Conservation (phyloP, 2,329 filamentous ascomycete species). For the Arthrobotrys musiformis region DNA sequence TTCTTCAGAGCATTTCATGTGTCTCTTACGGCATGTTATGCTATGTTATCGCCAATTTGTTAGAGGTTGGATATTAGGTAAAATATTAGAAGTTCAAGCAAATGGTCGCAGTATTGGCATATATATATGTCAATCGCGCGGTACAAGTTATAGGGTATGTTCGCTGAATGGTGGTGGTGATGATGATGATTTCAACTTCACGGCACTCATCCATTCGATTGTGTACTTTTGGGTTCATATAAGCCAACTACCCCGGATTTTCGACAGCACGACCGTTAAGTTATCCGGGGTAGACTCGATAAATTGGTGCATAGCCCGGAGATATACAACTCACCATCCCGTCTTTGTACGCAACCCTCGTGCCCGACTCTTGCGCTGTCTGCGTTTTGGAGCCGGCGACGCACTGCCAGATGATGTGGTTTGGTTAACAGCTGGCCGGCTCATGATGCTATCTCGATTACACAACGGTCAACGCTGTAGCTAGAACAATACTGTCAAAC, state of each 20-base stretch:
- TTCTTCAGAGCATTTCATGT: conserved; percentile 68
- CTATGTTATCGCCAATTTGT: conserved; percentile 58
- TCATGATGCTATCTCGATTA: conserved; percentile 24
- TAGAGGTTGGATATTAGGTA: too few species aligned
- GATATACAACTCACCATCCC: conserved; percentile 61
- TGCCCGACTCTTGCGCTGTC: conserved; percentile 61
- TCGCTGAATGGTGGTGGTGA: background rate
- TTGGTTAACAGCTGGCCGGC: conserved; percentile 27
- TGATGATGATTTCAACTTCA: too few species aligned
- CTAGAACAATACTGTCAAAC: background rate
- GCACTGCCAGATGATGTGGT: conserved; percentile 36
- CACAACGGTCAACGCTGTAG: background rate
- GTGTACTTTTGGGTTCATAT: conserved; percentile 22
- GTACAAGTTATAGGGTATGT: background rate
- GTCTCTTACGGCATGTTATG: conserved; percentile 65
- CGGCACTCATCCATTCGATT: too few species aligned
- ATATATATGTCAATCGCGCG: background rate
- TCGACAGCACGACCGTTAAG: background rate
- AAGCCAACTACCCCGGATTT: conserved; percentile 22
- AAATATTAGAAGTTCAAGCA: background rate
- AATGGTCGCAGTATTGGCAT: background rate
- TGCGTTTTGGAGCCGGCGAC: conserved; percentile 42
- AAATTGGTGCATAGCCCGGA: conserved; percentile 4
- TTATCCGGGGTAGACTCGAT: conserved; percentile 17
- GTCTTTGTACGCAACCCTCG: conserved; percentile 65